Conservation (phyloP, 345 rosid genomes). For the Populus alba region DNA sequence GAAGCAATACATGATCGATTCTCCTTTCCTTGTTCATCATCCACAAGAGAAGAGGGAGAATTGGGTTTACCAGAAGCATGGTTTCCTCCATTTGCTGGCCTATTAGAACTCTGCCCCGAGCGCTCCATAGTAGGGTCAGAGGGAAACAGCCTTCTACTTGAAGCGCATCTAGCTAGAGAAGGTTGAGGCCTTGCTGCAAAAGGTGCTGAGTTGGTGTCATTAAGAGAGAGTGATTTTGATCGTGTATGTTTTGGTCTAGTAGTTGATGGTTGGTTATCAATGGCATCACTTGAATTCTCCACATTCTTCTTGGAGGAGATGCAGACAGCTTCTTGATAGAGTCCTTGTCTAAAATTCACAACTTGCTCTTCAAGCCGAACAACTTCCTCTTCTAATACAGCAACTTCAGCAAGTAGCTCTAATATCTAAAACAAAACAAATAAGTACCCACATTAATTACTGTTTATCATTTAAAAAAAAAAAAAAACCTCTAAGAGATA, state of each 20-base stretch:
- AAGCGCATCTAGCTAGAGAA: constrained; percentile 53
- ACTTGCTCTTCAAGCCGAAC: constrained; percentile 26
- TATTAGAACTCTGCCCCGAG: constrained; percentile 25
- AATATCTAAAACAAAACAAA: constrained; percentile 14
- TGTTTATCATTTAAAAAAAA: background rate
- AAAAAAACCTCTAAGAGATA: background rate
- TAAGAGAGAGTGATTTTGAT: constrained; percentile 70
- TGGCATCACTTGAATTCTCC: constrained; percentile 42
- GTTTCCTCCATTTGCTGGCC: constrained; percentile 46
- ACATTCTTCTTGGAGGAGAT: constrained; percentile 62
- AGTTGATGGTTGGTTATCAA: constrained; percentile 44
- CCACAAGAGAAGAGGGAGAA: constrained; percentile 28
- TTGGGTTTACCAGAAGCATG: constrained; percentile 38
- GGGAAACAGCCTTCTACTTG: constrained; percentile 59
- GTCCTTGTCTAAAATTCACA: constrained; percentile 29
- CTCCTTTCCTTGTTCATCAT: constrained; percentile 60
- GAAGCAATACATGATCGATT: constrained; percentile 49
- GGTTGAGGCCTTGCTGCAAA: constrained; percentile 49
- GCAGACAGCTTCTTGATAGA: constrained; percentile 75
- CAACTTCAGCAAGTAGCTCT: constrained; percentile 30
- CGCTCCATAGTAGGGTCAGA: constrained; percentile 40
- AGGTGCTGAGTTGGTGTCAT: constrained; percentile 46
- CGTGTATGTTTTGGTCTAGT: constrained; percentile 62
- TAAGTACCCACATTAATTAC: background rate
- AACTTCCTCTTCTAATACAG: constrained; percentile 28